Evolutionary conservation across 2,329 filamentous ascomycete genomes (phyloP).

Genomic region (Dothidotthia symphoricarpi): DNA sequence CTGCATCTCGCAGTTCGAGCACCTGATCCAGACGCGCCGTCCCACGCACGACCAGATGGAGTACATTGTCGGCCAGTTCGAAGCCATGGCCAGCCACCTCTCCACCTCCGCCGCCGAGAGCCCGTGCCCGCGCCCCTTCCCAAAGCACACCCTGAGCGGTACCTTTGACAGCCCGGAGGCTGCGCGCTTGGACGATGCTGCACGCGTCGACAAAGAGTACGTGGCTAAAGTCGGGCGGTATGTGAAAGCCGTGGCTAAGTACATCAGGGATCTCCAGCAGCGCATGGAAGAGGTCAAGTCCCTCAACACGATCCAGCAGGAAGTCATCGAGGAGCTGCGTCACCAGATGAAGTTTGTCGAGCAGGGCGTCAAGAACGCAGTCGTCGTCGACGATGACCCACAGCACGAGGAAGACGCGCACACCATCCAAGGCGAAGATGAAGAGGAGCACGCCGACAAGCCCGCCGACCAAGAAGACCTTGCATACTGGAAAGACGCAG

Average conservation of each 20-base stretch:
- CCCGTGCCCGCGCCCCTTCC: conserved; percentile 22
- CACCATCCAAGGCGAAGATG: conserved; percentile 1
- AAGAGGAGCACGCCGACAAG: neutral
- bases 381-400: conserved; percentile 4
- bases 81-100: conserved; percentile 33
- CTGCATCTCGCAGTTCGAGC: conserved; percentile 32
- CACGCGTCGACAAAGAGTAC: conserved; percentile 18
- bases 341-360: conserved; percentile 20
- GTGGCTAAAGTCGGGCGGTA: conserved; percentile 27
- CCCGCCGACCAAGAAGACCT: neutral
- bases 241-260: conserved; percentile 27
- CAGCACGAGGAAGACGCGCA: neutral
- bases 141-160: conserved; percentile 10
- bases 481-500: conserved; percentile 7
- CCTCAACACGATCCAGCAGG: conserved; percentile 33
- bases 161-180: conserved; percentile 1
- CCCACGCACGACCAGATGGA: conserved; percentile 38
- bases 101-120: conserved; percentile 25
- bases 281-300: conserved; percentile 36
- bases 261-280: conserved; percentile 27
- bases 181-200: conserved; percentile 2
- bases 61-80: conserved; percentile 34
- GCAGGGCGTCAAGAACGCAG: conserved; percentile 17
- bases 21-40: conserved; percentile 29
- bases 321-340: conserved; percentile 33